Evolutionary conservation across 2,329 filamentous ascomycete genomes (phyloP).

Genomic region (Colletotrichum sp.): DNA sequence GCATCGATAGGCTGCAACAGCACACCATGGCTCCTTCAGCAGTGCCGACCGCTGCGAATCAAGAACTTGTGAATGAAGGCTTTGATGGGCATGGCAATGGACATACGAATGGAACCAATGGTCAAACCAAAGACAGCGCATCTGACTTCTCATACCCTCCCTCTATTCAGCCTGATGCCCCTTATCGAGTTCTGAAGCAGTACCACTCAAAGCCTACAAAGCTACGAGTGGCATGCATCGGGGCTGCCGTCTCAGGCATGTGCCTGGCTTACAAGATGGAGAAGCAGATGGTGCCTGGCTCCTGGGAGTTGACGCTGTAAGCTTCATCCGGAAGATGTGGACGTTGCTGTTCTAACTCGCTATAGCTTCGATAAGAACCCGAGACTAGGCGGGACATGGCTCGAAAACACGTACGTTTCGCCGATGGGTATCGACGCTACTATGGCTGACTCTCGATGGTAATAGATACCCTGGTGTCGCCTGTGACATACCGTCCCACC

Average conservation of each 20-base stretch:
- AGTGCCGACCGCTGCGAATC: constrained; percentile 6
- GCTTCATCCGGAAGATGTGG: background rate
- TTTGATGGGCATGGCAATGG: background rate
- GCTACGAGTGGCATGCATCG: constrained; percentile 34
- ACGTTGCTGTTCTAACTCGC: background rate
- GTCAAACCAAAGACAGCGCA: background rate
- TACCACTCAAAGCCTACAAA: constrained; percentile 41
- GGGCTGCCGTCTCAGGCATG: constrained; percentile 32
- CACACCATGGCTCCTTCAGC: constrained; percentile 6
- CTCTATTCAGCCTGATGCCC: constrained; percentile 20
- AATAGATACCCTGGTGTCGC: constrained; percentile 22
- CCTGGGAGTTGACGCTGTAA: constrained; percentile 31
- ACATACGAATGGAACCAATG: background rate
- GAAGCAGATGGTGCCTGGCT: constrained; percentile 30
- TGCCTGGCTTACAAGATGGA: constrained; percentile 35
- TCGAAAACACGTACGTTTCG: constrained; percentile 27
- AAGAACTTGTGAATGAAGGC: background rate
- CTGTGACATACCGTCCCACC: constrained; percentile 21
- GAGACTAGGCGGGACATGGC: constrained; percentile 31
- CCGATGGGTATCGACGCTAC: background rate
- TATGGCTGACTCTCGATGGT: background rate
- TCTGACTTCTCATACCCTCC: constrained; percentile 31
- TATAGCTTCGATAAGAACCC: constrained; percentile 35
- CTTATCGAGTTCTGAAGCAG: constrained; percentile 33
- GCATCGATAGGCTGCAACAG: background rate